Conservation (phyloP, 331 rosid genomes). For the Rhamnella rubrinervis region DNA sequence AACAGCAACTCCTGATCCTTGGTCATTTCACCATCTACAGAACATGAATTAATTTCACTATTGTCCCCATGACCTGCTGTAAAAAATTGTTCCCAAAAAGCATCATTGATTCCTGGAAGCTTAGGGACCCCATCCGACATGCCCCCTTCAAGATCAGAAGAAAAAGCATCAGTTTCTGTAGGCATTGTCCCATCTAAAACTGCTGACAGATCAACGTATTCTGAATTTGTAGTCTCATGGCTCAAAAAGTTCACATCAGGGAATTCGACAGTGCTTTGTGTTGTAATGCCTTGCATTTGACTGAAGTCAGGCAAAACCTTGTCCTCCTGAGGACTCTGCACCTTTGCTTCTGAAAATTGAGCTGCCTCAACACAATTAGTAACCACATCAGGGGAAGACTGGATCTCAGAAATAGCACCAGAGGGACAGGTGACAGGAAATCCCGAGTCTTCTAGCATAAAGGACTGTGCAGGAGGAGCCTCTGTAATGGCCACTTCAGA, state of each 20-base stretch:
- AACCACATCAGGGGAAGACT: constrained; percentile 33
- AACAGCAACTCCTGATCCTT: constrained; percentile 32
- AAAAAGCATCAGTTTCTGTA: constrained; percentile 25
- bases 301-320: constrained; percentile 32
- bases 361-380: constrained; percentile 34
- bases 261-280: constrained; percentile 28
- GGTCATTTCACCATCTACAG: constrained; percentile 36
- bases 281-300: constrained; percentile 34
- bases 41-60: constrained; percentile 41
- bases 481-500: constrained; percentile 54
- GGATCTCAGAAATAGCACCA: constrained; percentile 39
- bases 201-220: constrained; percentile 38
- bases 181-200: constrained; percentile 36
- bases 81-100: constrained; percentile 67
- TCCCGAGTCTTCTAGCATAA: constrained; percentile 34
- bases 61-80: constrained; percentile 37
- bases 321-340: constrained; percentile 27
- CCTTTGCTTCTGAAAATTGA: constrained; percentile 32
- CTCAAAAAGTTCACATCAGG: constrained; percentile 31
- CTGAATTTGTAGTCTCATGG: constrained; percentile 32
- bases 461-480: constrained; percentile 45
- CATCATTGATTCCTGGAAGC: constrained; percentile 59
- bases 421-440: constrained; percentile 36
- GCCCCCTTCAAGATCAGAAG: constrained; percentile 29
- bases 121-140: constrained; percentile 34